phyloP scores from a whole-genome alignment of 495 filamentous ascomycete species.

The Rhypophila decipiens region DNA sequence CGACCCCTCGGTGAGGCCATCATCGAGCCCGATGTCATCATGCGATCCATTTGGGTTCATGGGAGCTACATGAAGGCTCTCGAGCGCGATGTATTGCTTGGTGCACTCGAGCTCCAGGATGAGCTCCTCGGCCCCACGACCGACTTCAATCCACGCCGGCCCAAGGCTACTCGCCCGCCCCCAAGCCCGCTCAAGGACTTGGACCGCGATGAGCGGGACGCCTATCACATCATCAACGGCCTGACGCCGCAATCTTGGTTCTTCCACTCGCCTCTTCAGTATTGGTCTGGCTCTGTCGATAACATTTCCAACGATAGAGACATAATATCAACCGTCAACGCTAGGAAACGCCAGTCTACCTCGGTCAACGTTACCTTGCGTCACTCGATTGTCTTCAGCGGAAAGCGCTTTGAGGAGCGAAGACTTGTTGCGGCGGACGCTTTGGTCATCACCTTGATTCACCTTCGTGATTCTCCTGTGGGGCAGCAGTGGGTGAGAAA shows the following conservation, averaged over 20 bases:
- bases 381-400: constrained; percentile 68
- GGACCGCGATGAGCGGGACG: constrained; percentile 36
- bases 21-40: constrained; percentile 45
- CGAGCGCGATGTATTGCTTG: constrained; percentile 51
- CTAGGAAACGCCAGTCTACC: constrained; percentile 44
- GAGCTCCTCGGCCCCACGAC: constrained; percentile 47
- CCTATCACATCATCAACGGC: constrained; percentile 45
- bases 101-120: constrained; percentile 58
- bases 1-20: constrained; percentile 43
- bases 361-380: constrained; percentile 62
- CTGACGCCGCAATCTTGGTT: constrained; percentile 51
- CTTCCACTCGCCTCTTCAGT: constrained; percentile 68
- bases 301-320: constrained; percentile 50
- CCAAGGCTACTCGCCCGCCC: constrained; percentile 4
- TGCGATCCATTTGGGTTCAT: constrained; percentile 54
- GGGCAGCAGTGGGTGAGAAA: constrained; percentile 54
- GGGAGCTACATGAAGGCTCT: constrained; percentile 66
- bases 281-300: constrained; percentile 59
- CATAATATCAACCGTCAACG: constrained; percentile 59
- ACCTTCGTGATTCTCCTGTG: constrained; percentile 50
- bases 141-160: constrained; percentile 42
- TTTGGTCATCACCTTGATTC: constrained; percentile 65
- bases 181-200: constrained; percentile 20
- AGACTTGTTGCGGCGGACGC: constrained; percentile 61
- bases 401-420: constrained; percentile 59